Base-by-base conservation (phyloP, 148 eudicot species). In the Persicaria tinctoria region DNA sequence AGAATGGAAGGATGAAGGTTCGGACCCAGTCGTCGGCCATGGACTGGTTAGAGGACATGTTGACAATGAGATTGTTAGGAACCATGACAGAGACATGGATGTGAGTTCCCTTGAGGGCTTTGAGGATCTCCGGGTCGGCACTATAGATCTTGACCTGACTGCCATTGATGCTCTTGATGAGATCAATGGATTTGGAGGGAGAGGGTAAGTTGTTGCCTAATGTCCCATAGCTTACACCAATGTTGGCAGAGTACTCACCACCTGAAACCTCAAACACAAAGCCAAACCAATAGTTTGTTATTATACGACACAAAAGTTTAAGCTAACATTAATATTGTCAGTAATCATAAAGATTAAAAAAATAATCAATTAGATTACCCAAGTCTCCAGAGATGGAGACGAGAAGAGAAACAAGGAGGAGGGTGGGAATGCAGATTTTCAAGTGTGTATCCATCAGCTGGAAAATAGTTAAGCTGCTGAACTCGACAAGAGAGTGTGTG, bases 21-120 rank as follows among this genome's bases (percentile, higher is more conserved):
- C 70, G 70, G 57, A 94, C 83, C 98, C 98, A 94, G 5, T 85
- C 70, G 70, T 90, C 82, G 5, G 98, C 85, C 23, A 90, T 73
- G 5, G 88, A 79, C 81, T 91, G 98, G 84, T 84, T 90, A 9
- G 85, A 53, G 9, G 93, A 86, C 5, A 91, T 87, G 77, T 85
- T 83, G 74, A 81, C 62, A 41, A 94, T 86, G 74, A 94, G 79
- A 66, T 91, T 75, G 60, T 94, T 94, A 0, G 97, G 98, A 68
- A 94, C 89, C 98, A 94, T 94, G 75, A 91, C 78, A 3, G 96
- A 84, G 77, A 85, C 89, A 56, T 89, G 88, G 70, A 94, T 66
- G 70, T 82, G 64, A 18, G 91, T 90, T 75, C 81, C 85, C 20
- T 79, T 78, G 8, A 91, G 85, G 60, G 97, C 84, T 20, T 80